These are phyloP conservation scores for Vaccinium macrocarpon DNA, from an alignment of 148 eudicot genomes.

Conservation along the genomic window DNA sequence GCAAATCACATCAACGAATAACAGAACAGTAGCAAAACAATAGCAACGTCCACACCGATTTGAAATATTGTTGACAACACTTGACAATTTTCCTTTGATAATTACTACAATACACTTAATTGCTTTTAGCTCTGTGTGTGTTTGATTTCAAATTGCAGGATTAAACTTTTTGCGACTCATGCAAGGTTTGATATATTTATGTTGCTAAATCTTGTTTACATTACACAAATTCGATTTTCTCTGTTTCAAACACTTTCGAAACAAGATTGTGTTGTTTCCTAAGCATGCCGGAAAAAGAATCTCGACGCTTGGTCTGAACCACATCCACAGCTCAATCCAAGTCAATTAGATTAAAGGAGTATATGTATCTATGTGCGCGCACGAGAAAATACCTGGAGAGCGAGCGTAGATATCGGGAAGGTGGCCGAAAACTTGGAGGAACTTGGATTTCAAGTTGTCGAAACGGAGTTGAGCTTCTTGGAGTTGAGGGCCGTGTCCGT, in stretches of 20 bases:
- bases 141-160: background rate
- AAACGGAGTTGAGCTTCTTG: slow-evolving; percentile 75
- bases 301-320: background rate
- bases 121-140: background rate
- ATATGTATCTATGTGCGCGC: background rate
- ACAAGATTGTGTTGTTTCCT: background rate
- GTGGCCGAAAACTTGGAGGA: slow-evolving; percentile 53
- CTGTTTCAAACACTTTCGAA: background rate
- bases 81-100: background rate
- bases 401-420: slow-evolving; percentile 70
- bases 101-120: background rate
- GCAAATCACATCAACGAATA: too few relatives aligned
- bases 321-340: background rate
- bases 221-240: background rate
- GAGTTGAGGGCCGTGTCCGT: slow-evolving; percentile 63
- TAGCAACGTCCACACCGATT: background rate
- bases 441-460: slow-evolving; percentile 59
- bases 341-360: background rate
- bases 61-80: background rate
- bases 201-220: background rate
- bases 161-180: background rate
- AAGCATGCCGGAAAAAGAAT: background rate
- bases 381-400: slow-evolving; percentile 61
- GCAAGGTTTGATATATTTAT: background rate
- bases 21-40: background rate